Evolutionary conservation across 345 rosid species (phyloP).

Genomic region (Gossypium anomalum): DNA sequence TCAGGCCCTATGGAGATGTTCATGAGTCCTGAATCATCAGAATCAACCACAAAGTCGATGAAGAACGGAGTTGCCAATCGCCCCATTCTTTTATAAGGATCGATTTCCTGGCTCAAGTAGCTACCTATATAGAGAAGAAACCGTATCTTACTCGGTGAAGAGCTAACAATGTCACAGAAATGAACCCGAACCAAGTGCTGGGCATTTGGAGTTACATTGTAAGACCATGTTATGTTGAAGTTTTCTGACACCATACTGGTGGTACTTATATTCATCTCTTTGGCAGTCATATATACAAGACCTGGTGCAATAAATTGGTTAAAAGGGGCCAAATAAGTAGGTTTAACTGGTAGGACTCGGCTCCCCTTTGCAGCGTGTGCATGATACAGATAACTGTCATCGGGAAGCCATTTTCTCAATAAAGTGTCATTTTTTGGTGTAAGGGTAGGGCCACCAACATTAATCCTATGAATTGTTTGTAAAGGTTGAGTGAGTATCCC

Average conservation of each 20-base stretch:
- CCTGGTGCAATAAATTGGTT: constrained; percentile 36
- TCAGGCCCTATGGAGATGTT: constrained; percentile 30
- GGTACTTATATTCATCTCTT: constrained; percentile 16
- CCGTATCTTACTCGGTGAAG: not conserved
- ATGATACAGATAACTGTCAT: constrained; percentile 23
- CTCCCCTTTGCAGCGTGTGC: constrained; percentile 18
- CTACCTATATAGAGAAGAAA: constrained; percentile 40
- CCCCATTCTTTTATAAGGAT: not conserved
- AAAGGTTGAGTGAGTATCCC: constrained; percentile 25
- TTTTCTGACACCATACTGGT: too few species aligned
- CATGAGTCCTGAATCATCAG: constrained; percentile 39
- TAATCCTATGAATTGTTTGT: constrained; percentile 33
- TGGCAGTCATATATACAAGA: constrained; percentile 39
- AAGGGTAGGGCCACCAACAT: constrained; percentile 43
- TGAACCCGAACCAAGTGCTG: constrained; percentile 46
- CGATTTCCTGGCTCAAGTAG: constrained; percentile 14
- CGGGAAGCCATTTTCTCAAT: constrained; percentile 42
- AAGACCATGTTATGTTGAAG: constrained; percentile 45
- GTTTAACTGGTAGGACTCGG: rapidly evolving
- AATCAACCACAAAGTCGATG: constrained; percentile 34
- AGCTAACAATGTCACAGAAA: constrained; percentile 44
- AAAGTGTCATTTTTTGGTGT: constrained; percentile 29
- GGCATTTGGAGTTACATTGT: constrained; percentile 33
- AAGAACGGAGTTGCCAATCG: constrained; percentile 32
- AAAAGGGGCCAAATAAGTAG: not conserved